Evolutionary conservation across 176 grass and related monocot species (phyloP), one percentile per base, ranked within the genome.

Genomic region (Avena eriantha): DNA sequence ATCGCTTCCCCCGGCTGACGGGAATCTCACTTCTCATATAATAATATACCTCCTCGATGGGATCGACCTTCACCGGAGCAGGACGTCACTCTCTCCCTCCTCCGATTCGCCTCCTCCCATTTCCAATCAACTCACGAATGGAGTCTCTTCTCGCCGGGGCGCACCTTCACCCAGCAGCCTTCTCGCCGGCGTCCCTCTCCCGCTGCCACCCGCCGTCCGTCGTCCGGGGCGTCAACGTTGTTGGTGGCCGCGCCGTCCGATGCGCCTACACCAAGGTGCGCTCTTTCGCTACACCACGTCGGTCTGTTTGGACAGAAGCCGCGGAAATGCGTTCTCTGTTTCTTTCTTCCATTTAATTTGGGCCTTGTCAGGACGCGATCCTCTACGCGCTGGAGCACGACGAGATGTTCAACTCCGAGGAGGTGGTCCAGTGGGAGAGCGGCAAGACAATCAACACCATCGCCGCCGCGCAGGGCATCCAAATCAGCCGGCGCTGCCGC

Each of bases 341-440:
- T 76, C 18, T 15, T 41, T 41, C 39, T 41, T 7, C 39, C 39
- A 8, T 41, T 41, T 41, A 41, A 41, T 41, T 41, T 41, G 1
- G 7, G 39, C 39, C 39, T 41, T 41, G 6, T 41, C 83, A 83
- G 88, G 73, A 79, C 6, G 69, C 78, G 49, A 10, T 60, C 23
- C 34, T 83, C 12, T 66, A 75, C 57, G 46, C 35, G 83, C 65
- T 49, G 74, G 36, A 79, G 34, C 24, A 69, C 72, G 66, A 78
- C 35, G 90, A 87, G 36, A 55, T 93, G 64, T 73, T 85, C 41
- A 82, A 87, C 47, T 63, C 85, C 26, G 54, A 76, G 31, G 93
- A 95, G 91, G 91, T 95, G 67, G 71, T 60, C 51, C 73, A 95
- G 74, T 93, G 91, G 95, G 96, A 98, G 83, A 95, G 87, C 86